These are phyloP conservation scores for Fusarium clavum DNA, from an alignment of 2,329 filamentous ascomycete species.

Conservation along the genomic window DNA sequence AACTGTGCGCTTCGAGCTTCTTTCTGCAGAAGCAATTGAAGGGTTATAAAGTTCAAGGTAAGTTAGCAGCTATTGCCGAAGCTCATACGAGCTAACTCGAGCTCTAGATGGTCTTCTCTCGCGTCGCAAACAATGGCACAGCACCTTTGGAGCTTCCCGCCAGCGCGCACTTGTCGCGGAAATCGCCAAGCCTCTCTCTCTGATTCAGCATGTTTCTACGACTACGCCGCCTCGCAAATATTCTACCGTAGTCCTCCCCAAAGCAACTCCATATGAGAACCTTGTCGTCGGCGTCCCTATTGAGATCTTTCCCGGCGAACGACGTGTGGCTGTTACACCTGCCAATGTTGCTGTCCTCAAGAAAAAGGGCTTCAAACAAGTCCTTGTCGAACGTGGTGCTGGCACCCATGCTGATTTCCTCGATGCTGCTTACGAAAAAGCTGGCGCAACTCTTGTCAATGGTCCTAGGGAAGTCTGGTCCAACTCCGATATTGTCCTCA, in stretches of 20 bases:
- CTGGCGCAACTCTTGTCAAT: conserved; percentile 82
- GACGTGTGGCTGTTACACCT: conserved; percentile 85
- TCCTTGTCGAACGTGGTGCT: conserved; percentile 85
- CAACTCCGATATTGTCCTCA: conserved; percentile 82
- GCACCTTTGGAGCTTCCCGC: conserved; percentile 47
- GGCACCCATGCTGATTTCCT: conserved; percentile 81
- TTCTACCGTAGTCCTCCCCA: conserved; percentile 55
- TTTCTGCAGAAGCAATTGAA: conserved; percentile 43
- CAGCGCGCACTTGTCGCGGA: conserved; percentile 47
- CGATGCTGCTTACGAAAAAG: conserved; percentile 80
- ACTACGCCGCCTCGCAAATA: conserved; percentile 49
- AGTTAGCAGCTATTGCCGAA: not conserved
- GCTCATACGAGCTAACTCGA: conserved; percentile 19
- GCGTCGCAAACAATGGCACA: conserved; percentile 55
- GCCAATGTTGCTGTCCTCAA: conserved; percentile 84
- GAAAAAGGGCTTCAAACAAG: conserved; percentile 84
- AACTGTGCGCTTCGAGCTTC: conserved; percentile 48
- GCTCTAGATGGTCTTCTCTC: conserved; percentile 26
- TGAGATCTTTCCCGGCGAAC: conserved; percentile 82
- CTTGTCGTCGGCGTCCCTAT: conserved; percentile 83
- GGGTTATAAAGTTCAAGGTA: conserved; percentile 39
- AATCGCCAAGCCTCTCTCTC: conserved; percentile 50
- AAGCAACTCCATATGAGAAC: conserved; percentile 72
- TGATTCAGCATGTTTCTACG: conserved; percentile 55
- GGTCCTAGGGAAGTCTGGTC: conserved; percentile 75